A percentile compares a stretch with the other conserved stretches of the same genome.
These are phyloP conservation scores for Serendipita sp. DNA, from an alignment of 768 basidiomycete species.

Conservation along the genomic window DNA sequence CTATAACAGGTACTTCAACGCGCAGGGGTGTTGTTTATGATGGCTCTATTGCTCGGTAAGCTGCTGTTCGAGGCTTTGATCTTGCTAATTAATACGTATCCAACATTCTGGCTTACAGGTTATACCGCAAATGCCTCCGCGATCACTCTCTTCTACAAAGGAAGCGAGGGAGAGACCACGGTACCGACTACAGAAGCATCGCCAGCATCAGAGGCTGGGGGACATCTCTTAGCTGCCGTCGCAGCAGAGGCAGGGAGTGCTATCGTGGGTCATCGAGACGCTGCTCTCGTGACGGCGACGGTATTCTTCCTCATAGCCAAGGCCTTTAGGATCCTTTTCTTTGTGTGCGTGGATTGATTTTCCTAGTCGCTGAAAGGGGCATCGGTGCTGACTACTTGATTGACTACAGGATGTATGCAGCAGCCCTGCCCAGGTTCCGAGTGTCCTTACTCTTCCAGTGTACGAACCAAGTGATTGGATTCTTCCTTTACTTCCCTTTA, in stretches of 20 bases:
- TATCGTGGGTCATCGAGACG: not conserved
- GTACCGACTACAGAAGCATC: not conserved
- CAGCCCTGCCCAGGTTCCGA: not conserved
- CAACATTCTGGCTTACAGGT: conserved; percentile 9
- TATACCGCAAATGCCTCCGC: conserved; percentile 22
- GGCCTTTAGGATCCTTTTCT: not conserved
- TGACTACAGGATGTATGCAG: not conserved
- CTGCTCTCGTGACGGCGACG: not conserved
- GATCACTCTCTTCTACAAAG: conserved; percentile 12
- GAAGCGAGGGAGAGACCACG: not conserved
- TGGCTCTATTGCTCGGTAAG: conserved; percentile 16
- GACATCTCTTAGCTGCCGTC: not conserved
- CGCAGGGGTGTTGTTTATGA: conserved; percentile 19
- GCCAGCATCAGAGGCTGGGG: not conserved
- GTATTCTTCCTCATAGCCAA: not conserved
- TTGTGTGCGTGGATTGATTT: not conserved
- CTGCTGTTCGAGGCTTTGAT: not conserved
- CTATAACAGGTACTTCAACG: conserved; percentile 13
- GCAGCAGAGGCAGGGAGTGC: conserved; percentile 8
- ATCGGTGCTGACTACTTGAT: not conserved
- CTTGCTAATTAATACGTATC: not conserved
- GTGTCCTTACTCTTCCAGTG: not conserved
- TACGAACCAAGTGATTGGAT: not conserved
- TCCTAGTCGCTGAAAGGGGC: not conserved
- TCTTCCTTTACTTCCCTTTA: not conserved